Evolutionary conservation across 1,139 yeast species (phyloP), one percentile per base, ranked within the genome.

Genomic region (Pichia sp.): DNA sequence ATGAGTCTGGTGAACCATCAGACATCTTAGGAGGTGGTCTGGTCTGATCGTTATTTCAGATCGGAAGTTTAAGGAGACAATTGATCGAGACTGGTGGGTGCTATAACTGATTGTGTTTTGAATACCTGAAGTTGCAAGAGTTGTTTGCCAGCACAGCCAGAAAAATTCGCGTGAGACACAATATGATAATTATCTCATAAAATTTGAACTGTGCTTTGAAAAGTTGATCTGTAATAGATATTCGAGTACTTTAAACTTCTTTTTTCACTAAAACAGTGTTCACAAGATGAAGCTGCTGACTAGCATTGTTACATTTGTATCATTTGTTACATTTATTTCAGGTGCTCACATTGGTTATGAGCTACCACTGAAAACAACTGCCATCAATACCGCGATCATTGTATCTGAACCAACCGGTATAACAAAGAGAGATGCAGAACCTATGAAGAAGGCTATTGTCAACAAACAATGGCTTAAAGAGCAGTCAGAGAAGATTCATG

Each of bases 381-480:
- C 17, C 6, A 24, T 20, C n/a, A 24, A 24, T 18, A 6, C 21
- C n/a, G 21, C 20, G 15, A 20, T 20, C 14, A n/a, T 5, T 23
- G n/a, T 17, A 8, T 12, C 30, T 14, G 22, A 17, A 20, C 36
- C 40, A 11, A 40, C 46, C 3, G 26, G 19, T 8, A 15, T 51
- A 8, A 34, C 22, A 7, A 50, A 52, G 30, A 49, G 63, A 38
- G 68, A 67, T 42, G 59, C 72, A 38, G 48, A 42, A 19, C 53
- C 53, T 25, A 8, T 18, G 21, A 66, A 60, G 44, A 69, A 66
- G 23, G 70, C 62, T 23, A 60, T 69, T 36, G 56, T 68, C 33
- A 67, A 69, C 48, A 66, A 69, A 39, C 68, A 69, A 10, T 70
- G 69, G 54, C 52, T 63, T 28, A 60, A 64, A 39, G 55, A 59